Evolutionary conservation across 345 rosid species (phyloP).

Genomic region (Melaleuca quinquenervia): DNA sequence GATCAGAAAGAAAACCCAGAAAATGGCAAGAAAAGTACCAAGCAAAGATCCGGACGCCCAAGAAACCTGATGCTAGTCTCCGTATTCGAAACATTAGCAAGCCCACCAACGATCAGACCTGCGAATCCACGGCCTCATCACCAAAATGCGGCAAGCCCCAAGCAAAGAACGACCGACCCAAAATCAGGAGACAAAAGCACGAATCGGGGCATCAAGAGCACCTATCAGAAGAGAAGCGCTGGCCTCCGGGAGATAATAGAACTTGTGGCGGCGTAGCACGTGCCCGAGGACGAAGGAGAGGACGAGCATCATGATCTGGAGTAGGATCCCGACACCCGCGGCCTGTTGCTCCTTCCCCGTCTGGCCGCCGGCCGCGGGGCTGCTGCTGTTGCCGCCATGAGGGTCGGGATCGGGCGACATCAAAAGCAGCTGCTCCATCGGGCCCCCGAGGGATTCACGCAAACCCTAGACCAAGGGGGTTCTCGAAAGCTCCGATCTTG

Average conservation of each 20-base stretch:
- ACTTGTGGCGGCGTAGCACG: conserved; percentile 92
- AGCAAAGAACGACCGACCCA: background rate
- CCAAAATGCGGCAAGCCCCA: background rate
- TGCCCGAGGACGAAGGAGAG: conserved; percentile 96
- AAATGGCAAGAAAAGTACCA: background rate
- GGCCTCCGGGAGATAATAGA: conserved; percentile 97
- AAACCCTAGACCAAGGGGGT: background rate
- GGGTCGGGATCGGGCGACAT: conserved; percentile 1
- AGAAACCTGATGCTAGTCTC: conserved; percentile 82
- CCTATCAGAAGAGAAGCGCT: conserved; percentile 98
- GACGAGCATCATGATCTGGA: conserved; percentile 99
- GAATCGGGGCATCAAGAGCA: conserved; percentile 3
- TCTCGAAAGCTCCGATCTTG: background rate
- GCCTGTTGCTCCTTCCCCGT: conserved; percentile 89
- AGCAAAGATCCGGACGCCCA: background rate
- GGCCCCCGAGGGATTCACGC: background rate
- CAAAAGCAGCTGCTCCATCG: conserved; percentile 5
- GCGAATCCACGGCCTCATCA: background rate
- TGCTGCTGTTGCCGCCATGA: background rate
- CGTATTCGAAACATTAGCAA: conserved; percentile 82
- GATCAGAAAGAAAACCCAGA: background rate
- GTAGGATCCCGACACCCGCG: conserved; percentile 94
- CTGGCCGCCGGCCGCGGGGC: background rate
- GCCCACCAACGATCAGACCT: conserved; percentile 87
- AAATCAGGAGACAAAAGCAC: background rate